These are phyloP conservation scores for Cryomyces antarcticus DNA, from an alignment of 495 filamentous ascomycete genomes.

Conservation along the genomic window DNA sequence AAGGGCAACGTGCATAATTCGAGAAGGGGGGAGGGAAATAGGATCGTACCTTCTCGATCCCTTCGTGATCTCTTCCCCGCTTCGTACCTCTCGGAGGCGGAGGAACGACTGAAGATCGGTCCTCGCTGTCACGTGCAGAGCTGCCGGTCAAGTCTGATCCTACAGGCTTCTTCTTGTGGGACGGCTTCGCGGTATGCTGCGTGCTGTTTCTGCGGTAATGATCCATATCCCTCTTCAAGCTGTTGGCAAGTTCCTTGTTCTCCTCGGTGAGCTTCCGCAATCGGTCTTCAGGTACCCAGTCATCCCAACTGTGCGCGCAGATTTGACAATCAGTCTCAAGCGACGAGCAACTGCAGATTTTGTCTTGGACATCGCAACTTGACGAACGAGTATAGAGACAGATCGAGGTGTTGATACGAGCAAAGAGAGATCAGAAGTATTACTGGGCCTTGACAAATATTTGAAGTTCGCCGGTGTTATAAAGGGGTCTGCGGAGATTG, in stretches of 20 bases:
- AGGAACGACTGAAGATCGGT: constrained; percentile 42
- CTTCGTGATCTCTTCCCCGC: constrained; percentile 54
- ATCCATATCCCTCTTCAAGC: constrained; percentile 39
- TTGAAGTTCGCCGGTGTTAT: background rate
- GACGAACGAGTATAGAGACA: too few species aligned
- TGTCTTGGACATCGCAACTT: too few species aligned
- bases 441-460: background rate
- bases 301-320: constrained; percentile 54
- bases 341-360: too few species aligned
- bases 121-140: constrained; percentile 71
- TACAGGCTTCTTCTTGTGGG: constrained; percentile 38
- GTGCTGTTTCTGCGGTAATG: constrained; percentile 18
- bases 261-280: constrained; percentile 87
- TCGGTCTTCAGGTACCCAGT: constrained; percentile 91
- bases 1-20: too few species aligned
- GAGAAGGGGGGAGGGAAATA: background rate
- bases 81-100: constrained; percentile 46
- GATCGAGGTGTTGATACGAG: too few species aligned
- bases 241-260: constrained; percentile 66
- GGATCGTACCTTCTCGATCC: constrained; percentile 55
- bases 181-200: constrained; percentile 14
- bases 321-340: too few species aligned
- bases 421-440: background rate
- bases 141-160: constrained; percentile 45
- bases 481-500: too few species aligned